These are phyloP conservation scores for Platanus orientalis DNA, from an alignment of 164 flowering plant genomes.

Conservation along the genomic window DNA sequence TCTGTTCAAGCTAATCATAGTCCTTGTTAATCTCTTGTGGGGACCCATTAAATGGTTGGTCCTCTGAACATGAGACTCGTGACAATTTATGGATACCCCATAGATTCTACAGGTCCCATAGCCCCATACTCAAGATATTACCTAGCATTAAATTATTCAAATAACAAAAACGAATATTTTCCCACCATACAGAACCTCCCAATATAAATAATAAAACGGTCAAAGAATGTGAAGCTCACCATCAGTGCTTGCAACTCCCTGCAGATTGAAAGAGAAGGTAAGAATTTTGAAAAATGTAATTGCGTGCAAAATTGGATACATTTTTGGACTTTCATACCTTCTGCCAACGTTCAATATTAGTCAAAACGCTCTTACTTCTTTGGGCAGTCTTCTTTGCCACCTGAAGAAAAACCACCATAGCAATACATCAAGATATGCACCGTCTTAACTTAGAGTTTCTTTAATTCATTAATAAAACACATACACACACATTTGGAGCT, in stretches of 20 bases:
- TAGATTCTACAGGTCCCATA: too few relatives aligned
- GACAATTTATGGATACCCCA: too few relatives aligned
- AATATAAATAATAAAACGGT: background rate
- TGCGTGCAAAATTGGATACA: background rate
- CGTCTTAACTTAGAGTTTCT: background rate
- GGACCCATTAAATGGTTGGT: too few relatives aligned
- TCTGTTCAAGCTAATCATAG: too few relatives aligned
- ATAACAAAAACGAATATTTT: background rate
- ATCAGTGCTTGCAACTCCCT: slow-evolving; percentile 97
- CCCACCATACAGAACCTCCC: background rate
- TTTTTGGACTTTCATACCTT: slow-evolving; percentile 45
- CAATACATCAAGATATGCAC: too few relatives aligned
- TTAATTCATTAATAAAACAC: too few relatives aligned
- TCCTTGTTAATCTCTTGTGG: too few relatives aligned
- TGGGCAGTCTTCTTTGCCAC: slow-evolving; percentile 89
- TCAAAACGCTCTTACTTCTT: slow-evolving; percentile 71
- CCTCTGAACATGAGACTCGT: too few relatives aligned
- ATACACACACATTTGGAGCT: too few relatives aligned
- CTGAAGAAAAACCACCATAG: slow-evolving; percentile 32
- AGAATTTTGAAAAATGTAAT: slow-evolving; percentile 6
- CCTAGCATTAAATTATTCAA: too few relatives aligned
- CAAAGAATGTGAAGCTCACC: slow-evolving; percentile 41
- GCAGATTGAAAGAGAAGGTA: slow-evolving; percentile 29
- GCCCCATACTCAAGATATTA: too few relatives aligned
- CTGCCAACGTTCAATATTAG: slow-evolving; percentile 88